phyloP scores from a whole-genome alignment of 305 asterid species.

The Rubia balearica region DNA sequence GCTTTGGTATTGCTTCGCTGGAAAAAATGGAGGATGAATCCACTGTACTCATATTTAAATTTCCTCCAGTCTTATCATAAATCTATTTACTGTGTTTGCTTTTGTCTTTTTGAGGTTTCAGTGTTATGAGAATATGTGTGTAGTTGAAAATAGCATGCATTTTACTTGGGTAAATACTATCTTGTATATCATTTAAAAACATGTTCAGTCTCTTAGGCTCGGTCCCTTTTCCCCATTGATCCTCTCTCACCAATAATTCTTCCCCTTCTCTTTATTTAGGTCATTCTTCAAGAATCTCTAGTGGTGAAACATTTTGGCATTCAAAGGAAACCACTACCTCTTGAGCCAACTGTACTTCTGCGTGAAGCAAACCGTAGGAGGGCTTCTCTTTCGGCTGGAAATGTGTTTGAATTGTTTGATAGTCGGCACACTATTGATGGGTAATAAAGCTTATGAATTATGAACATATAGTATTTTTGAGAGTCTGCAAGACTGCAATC shows the following conservation, averaged over 20 bases:
- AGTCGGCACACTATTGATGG: constrained; percentile 56
- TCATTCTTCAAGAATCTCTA: constrained; percentile 81
- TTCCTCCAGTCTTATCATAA: background rate
- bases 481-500: constrained; percentile 5
- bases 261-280: constrained; percentile 32
- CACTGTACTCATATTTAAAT: background rate
- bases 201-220: background rate
- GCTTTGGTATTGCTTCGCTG: background rate
- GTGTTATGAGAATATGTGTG: background rate
- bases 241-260: constrained; percentile 3
- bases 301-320: constrained; percentile 78
- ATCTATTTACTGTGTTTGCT: background rate
- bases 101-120: background rate
- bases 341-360: constrained; percentile 90
- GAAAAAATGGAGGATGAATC: background rate
- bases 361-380: constrained; percentile 99
- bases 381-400: constrained; percentile 98
- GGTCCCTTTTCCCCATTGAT: background rate
- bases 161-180: background rate
- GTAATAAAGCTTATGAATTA: constrained; percentile 36
- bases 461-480: background rate
- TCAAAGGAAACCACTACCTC: constrained; percentile 93
- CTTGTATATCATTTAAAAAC: background rate
- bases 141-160: background rate
- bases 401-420: constrained; percentile 74